These are phyloP conservation scores for Metarhizium robertsii DNA, from an alignment of 2,329 filamentous ascomycete species.

Conservation along the genomic window DNA sequence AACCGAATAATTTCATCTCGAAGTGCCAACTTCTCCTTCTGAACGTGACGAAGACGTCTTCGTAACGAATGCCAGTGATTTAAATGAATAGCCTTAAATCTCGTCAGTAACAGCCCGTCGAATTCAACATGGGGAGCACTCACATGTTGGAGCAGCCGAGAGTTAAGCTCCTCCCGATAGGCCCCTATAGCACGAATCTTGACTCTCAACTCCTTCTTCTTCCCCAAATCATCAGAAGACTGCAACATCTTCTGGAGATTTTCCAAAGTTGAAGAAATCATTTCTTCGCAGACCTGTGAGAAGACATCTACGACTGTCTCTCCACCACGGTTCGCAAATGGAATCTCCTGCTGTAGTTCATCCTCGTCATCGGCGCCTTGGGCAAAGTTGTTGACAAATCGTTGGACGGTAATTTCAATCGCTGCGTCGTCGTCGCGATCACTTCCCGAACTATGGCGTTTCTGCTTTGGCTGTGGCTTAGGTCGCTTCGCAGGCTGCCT, in stretches of 20 bases:
- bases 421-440: constrained; percentile 16
- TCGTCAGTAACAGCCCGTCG: background rate
- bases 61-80: constrained; percentile 49
- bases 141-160: constrained; percentile 49
- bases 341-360: constrained; percentile 40
- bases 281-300: constrained; percentile 50
- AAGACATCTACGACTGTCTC: constrained; percentile 57
- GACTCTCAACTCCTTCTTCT: constrained; percentile 43
- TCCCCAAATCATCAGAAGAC: constrained; percentile 32
- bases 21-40: constrained; percentile 46
- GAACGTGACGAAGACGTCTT: constrained; percentile 46
- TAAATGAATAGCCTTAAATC: constrained; percentile 43
- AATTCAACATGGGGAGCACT: constrained; percentile 16
- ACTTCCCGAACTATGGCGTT: constrained; percentile 13
- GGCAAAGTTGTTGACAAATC: constrained; percentile 42
- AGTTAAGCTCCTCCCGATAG: constrained; percentile 47
- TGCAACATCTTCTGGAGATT: constrained; percentile 33
- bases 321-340: constrained; percentile 41
- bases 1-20: constrained; percentile 52
- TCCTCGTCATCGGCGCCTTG: constrained; percentile 33
- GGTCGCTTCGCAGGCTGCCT: constrained; percentile 22
- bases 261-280: constrained; percentile 40
- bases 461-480: constrained; percentile 9
- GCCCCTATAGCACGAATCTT: constrained; percentile 49
- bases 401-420: constrained; percentile 51